phyloP scores from a whole-genome alignment of 805 yeast genomes.

The Yamadazyma tumulicola region DNA sequence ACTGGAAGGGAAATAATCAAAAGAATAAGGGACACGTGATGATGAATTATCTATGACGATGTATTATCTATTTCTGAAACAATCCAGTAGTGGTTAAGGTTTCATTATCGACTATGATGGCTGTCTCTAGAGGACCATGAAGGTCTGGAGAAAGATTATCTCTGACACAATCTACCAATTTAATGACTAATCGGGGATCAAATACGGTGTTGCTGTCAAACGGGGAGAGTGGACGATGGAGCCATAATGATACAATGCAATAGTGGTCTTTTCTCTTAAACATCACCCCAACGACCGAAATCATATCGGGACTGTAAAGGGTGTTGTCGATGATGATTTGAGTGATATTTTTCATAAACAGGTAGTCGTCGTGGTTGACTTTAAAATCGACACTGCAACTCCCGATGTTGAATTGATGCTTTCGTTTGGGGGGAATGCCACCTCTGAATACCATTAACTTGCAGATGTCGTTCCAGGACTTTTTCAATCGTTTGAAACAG shows the following conservation, averaged over 20 bases:
- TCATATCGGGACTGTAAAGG: slow-evolving; percentile 5
- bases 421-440: slow-evolving; percentile 14
- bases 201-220: slow-evolving; percentile 7
- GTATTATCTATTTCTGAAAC: no score
- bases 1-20: no score
- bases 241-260: slow-evolving; percentile 16
- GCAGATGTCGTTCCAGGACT: background rate
- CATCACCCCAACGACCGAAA: slow-evolving; percentile 15
- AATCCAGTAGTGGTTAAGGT: slow-evolving; percentile 2
- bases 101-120: slow-evolving; percentile 6
- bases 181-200: slow-evolving; percentile 3
- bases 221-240: slow-evolving; percentile 12
- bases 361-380: slow-evolving; percentile 11
- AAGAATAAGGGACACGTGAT: no score
- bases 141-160: slow-evolving; percentile 2
- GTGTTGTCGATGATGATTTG: slow-evolving; percentile 10
- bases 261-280: slow-evolving; percentile 10
- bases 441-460: slow-evolving; percentile 15
- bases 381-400: slow-evolving; percentile 18
- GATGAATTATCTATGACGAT: no score
- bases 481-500: slow-evolving; percentile 1
- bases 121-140: slow-evolving; percentile 1
- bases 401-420: slow-evolving; percentile 9
- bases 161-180: slow-evolving; percentile 3
- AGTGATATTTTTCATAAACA: slow-evolving; percentile 10